Base-by-base conservation (phyloP, 2,329 filamentous ascomycete genomes). In the Curvularia sp. region DNA sequence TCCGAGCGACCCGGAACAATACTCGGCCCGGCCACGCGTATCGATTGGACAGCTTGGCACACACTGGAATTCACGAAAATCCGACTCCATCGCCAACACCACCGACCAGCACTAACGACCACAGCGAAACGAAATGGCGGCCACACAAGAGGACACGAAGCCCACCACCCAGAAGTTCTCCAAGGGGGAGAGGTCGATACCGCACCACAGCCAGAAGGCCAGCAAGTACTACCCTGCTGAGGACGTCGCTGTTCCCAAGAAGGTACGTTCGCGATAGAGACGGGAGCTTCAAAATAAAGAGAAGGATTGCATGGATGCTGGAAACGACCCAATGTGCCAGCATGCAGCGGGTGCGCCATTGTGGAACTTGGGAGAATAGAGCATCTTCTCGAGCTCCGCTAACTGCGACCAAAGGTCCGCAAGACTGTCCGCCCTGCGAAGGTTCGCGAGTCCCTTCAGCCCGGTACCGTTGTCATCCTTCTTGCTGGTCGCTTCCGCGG, bases 401-500 rank as follows among this genome's bases (percentile, higher is more conserved):
- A 70, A 75, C 65, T 61, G 55, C 52, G 49, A 68, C 55, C 61
- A 57, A 80, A 99, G 95, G 88, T 91, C 82, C 95, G 95, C 89
- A 99, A 99, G 88, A 84, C 92, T 77, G 81, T 94, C 82, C 93
- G 91, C 79, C 86, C 93, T 77, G 90, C 93, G 83, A 89, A 92
- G 83, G 88, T 92, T 77, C 92, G 95, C 80, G 83, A 90, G 79
- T 90, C 92, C 73, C 93, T 99, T 79, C 87, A 92, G 83, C 94
- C 95, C 80, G 95, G 95, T 79, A 91, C 93, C 81, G 87, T 99
- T 80, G 91, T 99, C 80, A 99, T 99, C 84, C 92, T 99, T 81
- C 93, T 99, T 80, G 95, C 95, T 82, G 95, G 95, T 79, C 95
- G 95, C 80, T 99, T 98, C 92, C 94, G 95, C 78, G 95, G 95